These are phyloP conservation scores for Candida boleticola DNA, from an alignment of 805 yeast species.

Conservation along the genomic window DNA sequence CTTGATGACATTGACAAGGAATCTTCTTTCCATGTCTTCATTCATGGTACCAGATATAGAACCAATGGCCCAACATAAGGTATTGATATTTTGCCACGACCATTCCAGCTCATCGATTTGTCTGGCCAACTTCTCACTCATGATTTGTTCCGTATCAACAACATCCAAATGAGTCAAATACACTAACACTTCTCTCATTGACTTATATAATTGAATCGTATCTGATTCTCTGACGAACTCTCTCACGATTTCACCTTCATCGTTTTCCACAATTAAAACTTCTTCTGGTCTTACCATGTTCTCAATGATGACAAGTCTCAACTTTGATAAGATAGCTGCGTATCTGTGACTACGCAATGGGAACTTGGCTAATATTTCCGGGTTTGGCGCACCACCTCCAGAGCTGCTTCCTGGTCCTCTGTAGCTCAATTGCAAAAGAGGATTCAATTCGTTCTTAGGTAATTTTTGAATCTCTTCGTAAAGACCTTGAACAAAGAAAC, in stretches of 20 bases:
- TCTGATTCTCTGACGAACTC: conserved; percentile 97
- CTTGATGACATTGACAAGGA: conserved; percentile 88
- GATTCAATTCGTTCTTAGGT: conserved; percentile 70
- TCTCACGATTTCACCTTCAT: conserved; percentile 98
- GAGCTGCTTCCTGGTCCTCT: conserved; percentile 41
- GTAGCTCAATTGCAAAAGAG: conserved; percentile 66
- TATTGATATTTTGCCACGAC: conserved; percentile 98
- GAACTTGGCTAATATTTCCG: conserved; percentile 68
- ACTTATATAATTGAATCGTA: conserved; percentile 91
- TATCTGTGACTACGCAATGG: conserved; percentile 87
- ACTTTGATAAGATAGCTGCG: conserved; percentile 70
- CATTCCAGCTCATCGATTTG: conserved; percentile 97
- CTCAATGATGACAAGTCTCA: conserved; percentile 92
- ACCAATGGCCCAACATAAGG: conserved; percentile 99
- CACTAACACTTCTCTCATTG: conserved; percentile 93
- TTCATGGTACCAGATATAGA: conserved; percentile 98
- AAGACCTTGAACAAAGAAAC: conserved; percentile 74
- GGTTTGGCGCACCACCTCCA: conserved; percentile 83
- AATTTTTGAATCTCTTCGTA: conserved; percentile 82
- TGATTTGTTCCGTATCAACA: conserved; percentile 86
- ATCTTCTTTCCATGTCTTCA: conserved; percentile 94
- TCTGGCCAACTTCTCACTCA: conserved; percentile 86
- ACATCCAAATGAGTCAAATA: conserved; percentile 95
- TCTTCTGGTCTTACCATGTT: conserved; percentile 99
- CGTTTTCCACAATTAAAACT: conserved; percentile 94